Base-by-base conservation (phyloP, 2,329 filamentous ascomycete genomes). In the Fusarium albosuccineum region DNA sequence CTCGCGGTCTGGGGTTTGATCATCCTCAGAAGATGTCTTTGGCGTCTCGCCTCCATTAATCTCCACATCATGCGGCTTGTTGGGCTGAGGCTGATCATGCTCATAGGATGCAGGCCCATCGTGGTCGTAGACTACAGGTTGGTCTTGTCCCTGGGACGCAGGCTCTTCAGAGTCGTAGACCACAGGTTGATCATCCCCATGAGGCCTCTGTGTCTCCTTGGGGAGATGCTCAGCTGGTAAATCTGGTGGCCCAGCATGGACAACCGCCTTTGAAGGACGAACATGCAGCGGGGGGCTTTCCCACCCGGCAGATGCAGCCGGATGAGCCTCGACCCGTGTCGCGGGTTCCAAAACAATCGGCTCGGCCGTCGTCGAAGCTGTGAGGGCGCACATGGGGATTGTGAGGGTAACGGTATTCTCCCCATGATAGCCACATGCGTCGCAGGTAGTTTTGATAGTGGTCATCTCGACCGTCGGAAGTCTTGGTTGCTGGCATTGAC, bases 361-460 rank as follows among this genome's bases (percentile, higher is more conserved):
- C 4, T 37, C 7, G 2, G 5, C 13, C 16, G 50, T 49, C n/a
- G 10, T 22, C 6, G 39, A 27, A 17, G 29, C 33, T 17, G 39
- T 8, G 2, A 33, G n/a, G 14, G 40, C 63, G 4, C 36, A 44
- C 6, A 33, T 36, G 8, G 66, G 66, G 27, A 68, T 42, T 9
- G 56, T 56, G 3, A 70, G 27, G n/a, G 42, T 26, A 9, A 70
- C 30, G 0, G 13, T 52, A n/a, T 57, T 46, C 16, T 60, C 64
- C 2, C 66, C 66, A 1, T 41, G 26, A 8, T 45, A 39, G 2
- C 68, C 68, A 10, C 68, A 70, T 8, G 53, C 54, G 7, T 45
- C 27, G 10, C 66, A 69, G 4, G 40, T n/a, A 2, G 45, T 49
- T 42, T 41, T 11, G 2, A 62, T 45, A 9, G 56, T 67, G 7